Conservation (phyloP, 169 alveolate genomes). For the Plasmodium sp. region DNA sequence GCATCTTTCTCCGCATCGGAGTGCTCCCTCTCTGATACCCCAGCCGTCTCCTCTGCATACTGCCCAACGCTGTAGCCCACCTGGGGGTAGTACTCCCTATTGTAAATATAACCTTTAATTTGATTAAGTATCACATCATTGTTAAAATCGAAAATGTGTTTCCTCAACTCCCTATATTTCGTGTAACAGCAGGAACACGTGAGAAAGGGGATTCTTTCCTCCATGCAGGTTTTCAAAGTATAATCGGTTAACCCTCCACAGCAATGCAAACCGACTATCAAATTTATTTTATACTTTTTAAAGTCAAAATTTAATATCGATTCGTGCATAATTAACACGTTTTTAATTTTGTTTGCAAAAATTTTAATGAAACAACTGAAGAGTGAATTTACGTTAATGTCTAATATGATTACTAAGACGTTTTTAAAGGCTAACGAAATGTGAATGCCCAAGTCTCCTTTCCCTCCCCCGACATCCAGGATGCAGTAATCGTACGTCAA, state of each 20-base stretch:
- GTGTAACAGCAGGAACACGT: conserved; percentile 70
- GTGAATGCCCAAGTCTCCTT: conserved; percentile 72
- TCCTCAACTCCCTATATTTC: conserved; percentile 51
- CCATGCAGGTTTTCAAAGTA: conserved; percentile 31
- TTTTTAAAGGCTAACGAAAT: conserved; percentile 66
- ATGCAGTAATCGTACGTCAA: conserved; percentile 45
- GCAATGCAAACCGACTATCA: conserved; percentile 63
- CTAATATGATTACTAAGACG: conserved; percentile 62
- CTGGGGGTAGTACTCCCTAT: not conserved
- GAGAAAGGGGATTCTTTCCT: conserved; percentile 60
- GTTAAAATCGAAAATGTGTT: conserved; percentile 65
- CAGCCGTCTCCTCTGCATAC: not conserved
- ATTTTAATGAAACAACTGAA: conserved; percentile 64
- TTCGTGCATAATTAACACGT: conserved; percentile 55
- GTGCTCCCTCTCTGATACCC: not conserved
- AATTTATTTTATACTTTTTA: conserved; percentile 56
- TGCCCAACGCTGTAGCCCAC: not conserved
- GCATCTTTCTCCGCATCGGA: not conserved
- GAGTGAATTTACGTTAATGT: conserved; percentile 59
- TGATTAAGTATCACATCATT: conserved; percentile 44
- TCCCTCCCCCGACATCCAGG: conserved; percentile 73
- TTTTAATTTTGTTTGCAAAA: conserved; percentile 33
- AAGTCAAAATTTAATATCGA: conserved; percentile 69
- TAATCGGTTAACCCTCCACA: conserved; percentile 74
- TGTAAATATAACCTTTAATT: conserved; percentile 30